Evolutionary conservation across 208 protist species (phyloP).

Genomic region (Crithidia acanthocephali): DNA sequence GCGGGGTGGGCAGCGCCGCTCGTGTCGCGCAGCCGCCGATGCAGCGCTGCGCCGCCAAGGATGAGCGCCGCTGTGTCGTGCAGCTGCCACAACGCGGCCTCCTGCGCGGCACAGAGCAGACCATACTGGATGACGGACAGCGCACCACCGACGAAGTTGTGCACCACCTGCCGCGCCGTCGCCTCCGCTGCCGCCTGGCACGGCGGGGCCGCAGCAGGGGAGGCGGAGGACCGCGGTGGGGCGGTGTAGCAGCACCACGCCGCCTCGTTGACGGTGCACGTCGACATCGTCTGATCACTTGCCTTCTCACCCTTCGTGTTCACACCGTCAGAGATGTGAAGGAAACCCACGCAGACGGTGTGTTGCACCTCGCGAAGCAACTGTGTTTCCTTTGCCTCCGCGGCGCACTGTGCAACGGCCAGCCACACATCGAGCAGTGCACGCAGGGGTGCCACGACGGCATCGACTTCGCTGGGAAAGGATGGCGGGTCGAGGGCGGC

Average conservation of each 20-base stretch:
- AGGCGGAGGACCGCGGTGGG: neutral
- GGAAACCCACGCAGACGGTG: conserved; percentile 53
- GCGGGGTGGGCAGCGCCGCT: neutral
- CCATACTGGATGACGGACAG: conserved; percentile 53
- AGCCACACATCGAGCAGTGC: conserved; percentile 46
- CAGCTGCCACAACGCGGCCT: conserved; percentile 28
- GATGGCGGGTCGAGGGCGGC: conserved; percentile 15
- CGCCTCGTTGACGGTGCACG: conserved; percentile 20
- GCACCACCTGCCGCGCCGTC: conserved; percentile 9
- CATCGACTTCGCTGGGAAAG: conserved; percentile 15
- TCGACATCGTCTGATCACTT: neutral
- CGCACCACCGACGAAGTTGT: conserved; percentile 45
- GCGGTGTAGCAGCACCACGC: conserved; percentile 27
- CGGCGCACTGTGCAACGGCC: conserved; percentile 52
- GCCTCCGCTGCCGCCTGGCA: conserved; percentile 9
- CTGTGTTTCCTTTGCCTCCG: conserved; percentile 54
- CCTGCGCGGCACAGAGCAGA: conserved; percentile 29
- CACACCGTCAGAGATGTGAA: neutral
- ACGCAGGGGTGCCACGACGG: conserved; percentile 36
- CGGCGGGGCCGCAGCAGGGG: neutral
- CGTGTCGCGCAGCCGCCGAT: neutral
- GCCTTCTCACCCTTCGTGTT: too few relatives aligned
- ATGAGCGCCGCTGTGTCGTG: conserved; percentile 25
- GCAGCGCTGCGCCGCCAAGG: conserved; percentile 4
- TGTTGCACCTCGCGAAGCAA: conserved; percentile 49